Conservation (phyloP, 768 basidiomycete genomes). For the Crassisporium funariophilum region DNA sequence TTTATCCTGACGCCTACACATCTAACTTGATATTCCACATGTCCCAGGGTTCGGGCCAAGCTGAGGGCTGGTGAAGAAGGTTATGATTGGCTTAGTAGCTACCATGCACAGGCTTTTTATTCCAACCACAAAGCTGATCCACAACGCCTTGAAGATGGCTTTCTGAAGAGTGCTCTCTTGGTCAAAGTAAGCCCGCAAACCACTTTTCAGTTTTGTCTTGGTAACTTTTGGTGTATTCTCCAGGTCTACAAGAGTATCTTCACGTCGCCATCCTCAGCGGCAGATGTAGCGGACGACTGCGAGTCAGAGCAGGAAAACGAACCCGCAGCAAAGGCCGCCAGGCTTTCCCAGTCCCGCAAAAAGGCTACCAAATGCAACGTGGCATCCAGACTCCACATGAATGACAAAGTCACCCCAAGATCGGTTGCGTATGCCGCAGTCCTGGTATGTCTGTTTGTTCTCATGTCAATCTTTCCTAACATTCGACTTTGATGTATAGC, state of each 20-base stretch:
- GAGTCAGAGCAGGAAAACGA: conserved; percentile 12
- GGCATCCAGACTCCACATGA: conserved; percentile 16
- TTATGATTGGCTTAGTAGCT: conserved; percentile 8
- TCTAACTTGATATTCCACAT: conserved; percentile 1
- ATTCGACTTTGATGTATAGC: conserved; percentile 9
- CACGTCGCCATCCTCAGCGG: conserved; percentile 18
- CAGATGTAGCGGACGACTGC: conserved; percentile 10
- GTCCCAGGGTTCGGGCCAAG: conserved; percentile 19
- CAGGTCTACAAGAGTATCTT: conserved; percentile 20
- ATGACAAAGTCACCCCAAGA: conserved; percentile 22
- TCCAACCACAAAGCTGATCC: conserved; percentile 7
- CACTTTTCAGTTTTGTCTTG: background rate
- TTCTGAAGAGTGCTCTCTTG: conserved; percentile 20
- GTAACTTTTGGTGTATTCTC: background rate
- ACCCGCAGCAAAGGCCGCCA: conserved; percentile 6
- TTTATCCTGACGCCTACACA: background rate
- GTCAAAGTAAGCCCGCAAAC: conserved; percentile 22
- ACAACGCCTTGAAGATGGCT: conserved; percentile 17
- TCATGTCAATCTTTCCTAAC: background rate
- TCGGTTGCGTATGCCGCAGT: conserved; percentile 33
- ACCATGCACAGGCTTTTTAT: conserved; percentile 18
- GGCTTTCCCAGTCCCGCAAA: background rate
- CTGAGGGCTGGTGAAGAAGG: conserved; percentile 10
- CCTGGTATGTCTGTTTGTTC: conserved; percentile 19
- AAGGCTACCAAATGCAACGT: conserved; percentile 8